Percentiles rank a stretch among this genome's conserved stretches.
Evolutionary conservation across 2,329 filamentous ascomycete genomes (phyloP).

Genomic region (Blumeriella jaapii): DNA sequence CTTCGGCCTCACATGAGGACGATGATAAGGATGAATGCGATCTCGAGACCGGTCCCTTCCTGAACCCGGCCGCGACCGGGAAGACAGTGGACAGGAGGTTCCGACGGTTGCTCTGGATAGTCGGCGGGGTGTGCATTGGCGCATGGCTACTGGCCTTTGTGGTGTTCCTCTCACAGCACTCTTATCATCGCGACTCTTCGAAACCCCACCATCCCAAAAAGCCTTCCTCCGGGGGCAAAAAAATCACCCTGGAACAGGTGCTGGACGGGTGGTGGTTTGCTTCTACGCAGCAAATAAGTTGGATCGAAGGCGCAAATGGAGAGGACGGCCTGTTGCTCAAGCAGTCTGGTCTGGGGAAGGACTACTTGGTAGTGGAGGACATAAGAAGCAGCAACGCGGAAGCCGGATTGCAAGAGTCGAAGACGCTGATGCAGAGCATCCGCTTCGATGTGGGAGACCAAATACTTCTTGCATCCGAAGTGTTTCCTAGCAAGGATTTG

Average conservation of each 20-base stretch:
- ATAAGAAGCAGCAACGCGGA: slow-evolving; percentile 47
- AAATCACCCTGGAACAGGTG: slow-evolving; percentile 62
- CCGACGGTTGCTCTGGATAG: slow-evolving; percentile 43
- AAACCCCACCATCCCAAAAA: slow-evolving; percentile 59
- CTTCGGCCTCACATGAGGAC: slow-evolving; percentile 13
- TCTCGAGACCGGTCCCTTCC: slow-evolving; percentile 33
- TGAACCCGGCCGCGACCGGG: slow-evolving; percentile 28
- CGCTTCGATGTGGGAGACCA: slow-evolving; percentile 49
- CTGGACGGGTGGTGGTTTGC: slow-evolving; percentile 53
- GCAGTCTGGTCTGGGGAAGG: slow-evolving; percentile 48
- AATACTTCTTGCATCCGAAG: slow-evolving; percentile 44
- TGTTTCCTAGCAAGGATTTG: slow-evolving; percentile 71
- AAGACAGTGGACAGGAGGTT: slow-evolving; percentile 54
- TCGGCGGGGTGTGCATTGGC: slow-evolving; percentile 48
- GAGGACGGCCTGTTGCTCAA: slow-evolving; percentile 82
- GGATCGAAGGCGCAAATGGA: slow-evolving; percentile 63
- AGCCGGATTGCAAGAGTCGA: slow-evolving; percentile 37
- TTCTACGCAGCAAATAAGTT: slow-evolving; percentile 55
- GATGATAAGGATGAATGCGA: slow-evolving; percentile 31
- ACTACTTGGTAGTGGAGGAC: slow-evolving; percentile 79
- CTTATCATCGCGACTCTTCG: slow-evolving; percentile 53
- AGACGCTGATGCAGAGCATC: slow-evolving; percentile 62
- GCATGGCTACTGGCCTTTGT: slow-evolving; percentile 59
- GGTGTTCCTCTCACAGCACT: slow-evolving; percentile 52
- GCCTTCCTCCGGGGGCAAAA: slow-evolving; percentile 46